Conservation (phyloP, 805 yeast genomes). For the Zygoascus bituminiphila region DNA sequence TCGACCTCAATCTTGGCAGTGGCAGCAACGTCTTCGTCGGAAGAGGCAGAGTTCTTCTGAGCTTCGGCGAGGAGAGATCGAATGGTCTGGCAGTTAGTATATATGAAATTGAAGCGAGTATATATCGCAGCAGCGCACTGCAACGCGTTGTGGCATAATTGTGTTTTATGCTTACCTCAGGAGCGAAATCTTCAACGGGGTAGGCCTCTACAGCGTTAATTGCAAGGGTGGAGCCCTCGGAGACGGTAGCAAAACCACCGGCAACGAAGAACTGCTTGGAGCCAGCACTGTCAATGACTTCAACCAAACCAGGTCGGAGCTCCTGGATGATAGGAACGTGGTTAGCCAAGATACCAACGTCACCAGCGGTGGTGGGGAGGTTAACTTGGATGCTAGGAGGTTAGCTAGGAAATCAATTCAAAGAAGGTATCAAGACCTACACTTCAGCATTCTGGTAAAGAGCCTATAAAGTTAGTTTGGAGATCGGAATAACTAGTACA, state of each 20-base stretch:
- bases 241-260: conserved; percentile 95
- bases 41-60: conserved; percentile 75
- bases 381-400: conserved; percentile 62
- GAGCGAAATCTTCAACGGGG: conserved; percentile 79
- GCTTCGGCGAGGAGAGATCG: conserved; percentile 84
- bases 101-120: no score
- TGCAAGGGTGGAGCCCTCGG: conserved; percentile 84
- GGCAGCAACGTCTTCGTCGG: conserved; percentile 81
- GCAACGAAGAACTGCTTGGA: conserved; percentile 78
- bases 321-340: conserved; percentile 98
- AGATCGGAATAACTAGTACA: neutral
- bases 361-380: conserved; percentile 92
- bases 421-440: conserved; percentile 15
- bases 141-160: neutral
- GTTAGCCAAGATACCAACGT: conserved; percentile 92
- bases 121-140: no score
- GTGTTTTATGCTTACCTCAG: conserved; percentile 31
- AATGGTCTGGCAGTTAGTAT: conserved; percentile 38
- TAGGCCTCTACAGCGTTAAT: conserved; percentile 94
- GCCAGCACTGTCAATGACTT: conserved; percentile 73
- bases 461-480: conserved; percentile 17
- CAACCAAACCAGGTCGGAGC: conserved; percentile 91
- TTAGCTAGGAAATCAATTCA: neutral
- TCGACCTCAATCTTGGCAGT: conserved; percentile 94
- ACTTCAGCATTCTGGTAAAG: conserved; percentile 28